phyloP scores from a whole-genome alignment of 176 grass and related monocot genomes.

The Pontederia crassipes region DNA sequence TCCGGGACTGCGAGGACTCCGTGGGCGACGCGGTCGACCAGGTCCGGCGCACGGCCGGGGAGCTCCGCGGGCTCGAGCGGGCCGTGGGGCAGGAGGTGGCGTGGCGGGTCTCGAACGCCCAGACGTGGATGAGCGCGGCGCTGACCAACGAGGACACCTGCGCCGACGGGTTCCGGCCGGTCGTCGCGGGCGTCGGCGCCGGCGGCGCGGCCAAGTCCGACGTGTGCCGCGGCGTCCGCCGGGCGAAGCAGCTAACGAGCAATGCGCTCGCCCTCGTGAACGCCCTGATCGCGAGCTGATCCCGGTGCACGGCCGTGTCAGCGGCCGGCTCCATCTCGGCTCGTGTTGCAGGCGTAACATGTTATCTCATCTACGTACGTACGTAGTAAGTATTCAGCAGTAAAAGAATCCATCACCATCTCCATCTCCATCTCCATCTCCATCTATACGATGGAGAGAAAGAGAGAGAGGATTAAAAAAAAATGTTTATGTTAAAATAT shows the following conservation, averaged over 20 bases:
- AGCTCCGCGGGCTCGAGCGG: conserved; percentile 13
- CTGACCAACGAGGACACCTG: conserved; percentile 55
- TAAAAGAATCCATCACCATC: too few species aligned
- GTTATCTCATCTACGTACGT: too few species aligned
- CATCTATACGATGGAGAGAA: too few species aligned
- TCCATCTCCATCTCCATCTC: too few species aligned
- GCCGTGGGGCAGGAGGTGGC: conserved; percentile 18
- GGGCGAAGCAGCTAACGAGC: not conserved
- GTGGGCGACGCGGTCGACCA: conserved; percentile 18
- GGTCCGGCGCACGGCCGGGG: conserved; percentile 20
- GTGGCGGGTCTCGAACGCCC: conserved; percentile 56
- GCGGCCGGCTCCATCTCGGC: too few species aligned
- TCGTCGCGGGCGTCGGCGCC: not conserved
- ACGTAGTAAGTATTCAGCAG: too few species aligned
- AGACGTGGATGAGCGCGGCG: conserved; percentile 65
- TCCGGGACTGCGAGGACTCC: not conserved
- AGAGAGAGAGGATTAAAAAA: too few species aligned
- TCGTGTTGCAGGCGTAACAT: too few species aligned
- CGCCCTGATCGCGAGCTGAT: not conserved
- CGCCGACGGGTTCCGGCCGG: conserved; percentile 24
- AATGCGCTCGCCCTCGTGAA: not conserved
- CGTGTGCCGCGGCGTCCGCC: not conserved
- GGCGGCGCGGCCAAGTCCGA: not conserved
- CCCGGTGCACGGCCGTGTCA: too few species aligned
- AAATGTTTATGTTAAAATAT: too few species aligned